These are phyloP conservation scores for Plantago coronopus DNA, from an alignment of 305 asterid genomes.

Conservation along the genomic window DNA sequence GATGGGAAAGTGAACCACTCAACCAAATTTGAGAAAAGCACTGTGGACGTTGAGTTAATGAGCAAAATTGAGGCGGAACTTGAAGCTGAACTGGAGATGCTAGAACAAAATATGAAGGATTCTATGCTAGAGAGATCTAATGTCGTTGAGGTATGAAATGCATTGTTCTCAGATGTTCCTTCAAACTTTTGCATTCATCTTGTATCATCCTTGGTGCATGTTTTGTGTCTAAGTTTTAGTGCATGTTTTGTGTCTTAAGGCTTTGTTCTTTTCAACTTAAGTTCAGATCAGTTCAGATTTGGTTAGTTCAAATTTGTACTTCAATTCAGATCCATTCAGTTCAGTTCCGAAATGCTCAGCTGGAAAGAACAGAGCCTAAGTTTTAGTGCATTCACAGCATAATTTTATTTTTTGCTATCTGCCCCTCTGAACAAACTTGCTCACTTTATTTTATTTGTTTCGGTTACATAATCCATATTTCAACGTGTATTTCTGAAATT, in stretches of 20 bases:
- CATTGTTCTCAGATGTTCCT: not conserved
- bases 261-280: no score
- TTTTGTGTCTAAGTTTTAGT: not conserved
- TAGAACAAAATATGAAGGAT: slow-evolving; percentile 47
- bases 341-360: no score
- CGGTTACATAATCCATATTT: no score
- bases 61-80: slow-evolving; percentile 79
- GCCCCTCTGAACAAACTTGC: not conserved
- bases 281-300: no score
- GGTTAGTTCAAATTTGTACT: no score
- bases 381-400: not conserved
- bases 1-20: slow-evolving; percentile 14
- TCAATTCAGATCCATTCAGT: no score
- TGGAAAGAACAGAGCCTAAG: no score
- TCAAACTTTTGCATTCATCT: not conserved
- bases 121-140: slow-evolving; percentile 35
- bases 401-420: not conserved
- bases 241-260: no score
- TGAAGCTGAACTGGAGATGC: slow-evolving; percentile 71
- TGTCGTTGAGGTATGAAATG: slow-evolving; percentile 42
- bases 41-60: slow-evolving; percentile 38
- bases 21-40: slow-evolving; percentile 18
- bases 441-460: not conserved
- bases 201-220: not conserved
- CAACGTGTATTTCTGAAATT: slow-evolving; percentile 1